Evolutionary conservation across 106 monocot species (phyloP).

Genomic region (Hemerocallis citrina): DNA sequence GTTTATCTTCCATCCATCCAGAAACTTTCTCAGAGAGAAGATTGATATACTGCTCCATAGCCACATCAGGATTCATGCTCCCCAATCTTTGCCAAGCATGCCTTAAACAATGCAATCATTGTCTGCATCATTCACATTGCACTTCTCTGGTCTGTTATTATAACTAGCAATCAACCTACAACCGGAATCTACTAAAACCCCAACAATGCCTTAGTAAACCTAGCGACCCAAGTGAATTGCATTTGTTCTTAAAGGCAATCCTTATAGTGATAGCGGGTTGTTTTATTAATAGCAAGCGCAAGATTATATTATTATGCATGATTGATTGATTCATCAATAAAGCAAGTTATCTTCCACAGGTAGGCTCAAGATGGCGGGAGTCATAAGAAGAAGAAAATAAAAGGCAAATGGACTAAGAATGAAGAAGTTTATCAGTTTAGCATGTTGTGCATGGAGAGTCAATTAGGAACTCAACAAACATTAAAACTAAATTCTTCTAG

Average conservation of each 20-base stretch:
- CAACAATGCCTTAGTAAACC: background rate
- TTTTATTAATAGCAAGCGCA: background rate
- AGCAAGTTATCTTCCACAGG: background rate
- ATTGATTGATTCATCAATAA: background rate
- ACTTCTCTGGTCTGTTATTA: background rate
- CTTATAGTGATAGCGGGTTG: background rate
- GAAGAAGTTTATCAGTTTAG: too few species aligned
- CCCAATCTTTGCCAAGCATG: constrained; percentile 68
- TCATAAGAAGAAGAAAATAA: background rate
- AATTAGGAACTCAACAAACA: too few species aligned
- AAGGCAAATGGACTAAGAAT: too few species aligned
- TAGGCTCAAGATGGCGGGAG: background rate
- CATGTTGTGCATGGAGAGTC: too few species aligned
- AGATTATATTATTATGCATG: background rate
- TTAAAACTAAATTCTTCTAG: too few species aligned
- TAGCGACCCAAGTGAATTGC: background rate
- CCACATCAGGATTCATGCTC: constrained; percentile 51
- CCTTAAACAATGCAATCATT: constrained; percentile 39
- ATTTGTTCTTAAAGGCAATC: background rate
- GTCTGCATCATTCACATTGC: background rate
- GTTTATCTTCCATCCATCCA: constrained; percentile 26
- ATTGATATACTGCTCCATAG: constrained; percentile 64
- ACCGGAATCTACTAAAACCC: background rate
- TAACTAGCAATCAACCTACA: constrained; percentile 8
- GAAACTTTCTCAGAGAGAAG: constrained; percentile 47